A percentile compares a stretch with the other conserved stretches of the same genome.
These are phyloP conservation scores for Scheffersomyces segobiensis DNA, from an alignment of 1,139 yeast genomes.

Conservation along the genomic window DNA sequence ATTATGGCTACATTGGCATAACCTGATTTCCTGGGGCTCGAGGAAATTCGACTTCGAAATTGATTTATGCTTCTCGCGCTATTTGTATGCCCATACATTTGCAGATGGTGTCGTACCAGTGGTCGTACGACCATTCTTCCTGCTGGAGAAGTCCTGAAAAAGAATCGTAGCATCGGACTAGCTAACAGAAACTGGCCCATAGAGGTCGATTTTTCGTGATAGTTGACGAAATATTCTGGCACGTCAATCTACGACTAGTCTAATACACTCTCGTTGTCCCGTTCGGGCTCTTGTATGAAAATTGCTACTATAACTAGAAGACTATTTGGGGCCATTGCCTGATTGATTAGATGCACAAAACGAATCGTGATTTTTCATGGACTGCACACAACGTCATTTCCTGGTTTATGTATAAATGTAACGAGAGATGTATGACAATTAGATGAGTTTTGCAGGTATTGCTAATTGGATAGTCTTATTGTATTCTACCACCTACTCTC, in stretches of 20 bases:
- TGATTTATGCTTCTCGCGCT: not conserved
- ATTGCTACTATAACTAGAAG: not conserved
- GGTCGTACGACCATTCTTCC: conserved; percentile 1
- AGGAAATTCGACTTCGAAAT: not conserved
- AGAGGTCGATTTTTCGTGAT: not conserved
- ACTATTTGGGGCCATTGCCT: not conserved
- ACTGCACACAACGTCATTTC: not conserved
- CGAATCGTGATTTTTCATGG: not conserved
- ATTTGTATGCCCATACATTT: not conserved
- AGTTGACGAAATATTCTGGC: not conserved
- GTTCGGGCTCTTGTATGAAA: not conserved
- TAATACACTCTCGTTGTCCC: not conserved
- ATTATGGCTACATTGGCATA: not conserved
- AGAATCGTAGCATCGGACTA: not conserved
- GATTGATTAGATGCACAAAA: not conserved
- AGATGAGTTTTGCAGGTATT: not conserved
- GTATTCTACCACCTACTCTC: not conserved
- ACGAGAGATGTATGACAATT: too few species aligned
- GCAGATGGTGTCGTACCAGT: conserved; percentile 1
- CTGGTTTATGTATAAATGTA: not conserved
- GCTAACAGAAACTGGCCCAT: not conserved
- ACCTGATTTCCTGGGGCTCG: not conserved
- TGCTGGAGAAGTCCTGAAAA: not conserved
- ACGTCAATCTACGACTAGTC: not conserved
- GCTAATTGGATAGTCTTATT: too few species aligned